phyloP scores from a whole-genome alignment of 148 eudicot species.

The Heliosperma pusillum region DNA sequence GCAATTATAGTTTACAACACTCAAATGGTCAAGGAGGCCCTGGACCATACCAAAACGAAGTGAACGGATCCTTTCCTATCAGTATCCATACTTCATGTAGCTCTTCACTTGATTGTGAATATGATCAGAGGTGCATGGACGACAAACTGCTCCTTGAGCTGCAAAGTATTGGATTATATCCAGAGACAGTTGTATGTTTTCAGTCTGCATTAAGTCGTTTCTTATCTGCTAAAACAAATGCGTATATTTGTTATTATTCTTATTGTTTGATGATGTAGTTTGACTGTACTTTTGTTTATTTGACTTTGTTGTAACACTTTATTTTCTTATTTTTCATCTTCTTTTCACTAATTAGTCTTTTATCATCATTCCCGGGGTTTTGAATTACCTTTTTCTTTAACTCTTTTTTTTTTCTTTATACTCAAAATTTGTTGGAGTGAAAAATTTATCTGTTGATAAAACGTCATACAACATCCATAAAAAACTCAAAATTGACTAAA shows the following conservation, averaged over 20 bases:
- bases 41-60: constrained; percentile 35
- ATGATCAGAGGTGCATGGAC: constrained; percentile 57
- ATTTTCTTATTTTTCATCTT: too few relatives aligned
- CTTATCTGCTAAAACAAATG: neutral
- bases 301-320: too few relatives aligned
- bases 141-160: constrained; percentile 74
- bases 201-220: constrained; percentile 1
- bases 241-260: neutral
- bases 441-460: too few relatives aligned
- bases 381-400: neutral
- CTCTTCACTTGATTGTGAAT: constrained; percentile 47
- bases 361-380: neutral
- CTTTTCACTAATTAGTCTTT: neutral
- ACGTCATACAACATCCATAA: too few relatives aligned
- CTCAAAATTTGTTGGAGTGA: neutral
- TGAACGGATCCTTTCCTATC: constrained; percentile 35
- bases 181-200: constrained; percentile 66
- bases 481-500: too few relatives aligned
- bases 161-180: constrained; percentile 72
- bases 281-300: neutral
- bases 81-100: constrained; percentile 31
- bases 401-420: too few relatives aligned
- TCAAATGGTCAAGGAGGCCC: constrained; percentile 40
- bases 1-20: constrained; percentile 34
- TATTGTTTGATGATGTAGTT: neutral